A percentile compares a stretch with the other conserved stretches of the same genome.
Evolutionary conservation across 768 basidiomycete genomes (phyloP).

Genomic region (Tulasnella sp.): DNA sequence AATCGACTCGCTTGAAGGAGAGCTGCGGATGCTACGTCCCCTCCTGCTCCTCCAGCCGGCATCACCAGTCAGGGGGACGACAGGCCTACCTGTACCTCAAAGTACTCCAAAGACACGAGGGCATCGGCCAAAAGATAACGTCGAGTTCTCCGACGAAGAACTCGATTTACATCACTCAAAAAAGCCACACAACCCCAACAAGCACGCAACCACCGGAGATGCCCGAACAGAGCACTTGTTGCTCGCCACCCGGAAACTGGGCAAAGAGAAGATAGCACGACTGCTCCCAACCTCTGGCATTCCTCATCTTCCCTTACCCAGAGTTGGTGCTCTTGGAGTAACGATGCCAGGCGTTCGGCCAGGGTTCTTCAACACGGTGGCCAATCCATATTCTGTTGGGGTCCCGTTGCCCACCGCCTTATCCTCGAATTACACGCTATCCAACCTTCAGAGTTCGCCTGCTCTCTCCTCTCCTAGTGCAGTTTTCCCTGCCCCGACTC

Average conservation of each 20-base stretch:
- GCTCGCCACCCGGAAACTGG: slow-evolving; percentile 29
- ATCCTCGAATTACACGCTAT: not conserved
- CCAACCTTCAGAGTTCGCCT: not conserved
- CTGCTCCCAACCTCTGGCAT: slow-evolving; percentile 14
- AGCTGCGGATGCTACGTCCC: slow-evolving; percentile 62
- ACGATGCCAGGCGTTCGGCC: not conserved
- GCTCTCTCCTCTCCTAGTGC: not conserved
- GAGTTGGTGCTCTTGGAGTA: not conserved
- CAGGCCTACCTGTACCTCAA: not conserved
- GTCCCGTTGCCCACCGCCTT: not conserved
- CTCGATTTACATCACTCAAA: slow-evolving; percentile 21
- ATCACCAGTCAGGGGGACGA: not conserved
- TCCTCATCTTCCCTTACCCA: not conserved
- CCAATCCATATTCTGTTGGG: not conserved
- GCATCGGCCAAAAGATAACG: not conserved
- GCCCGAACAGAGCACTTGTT: slow-evolving; percentile 31
- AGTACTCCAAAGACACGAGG: not conserved
- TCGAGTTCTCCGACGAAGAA: slow-evolving; percentile 24
- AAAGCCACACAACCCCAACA: slow-evolving; percentile 16
- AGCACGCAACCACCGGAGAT: slow-evolving; percentile 26
- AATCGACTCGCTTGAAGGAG: slow-evolving; percentile 55
- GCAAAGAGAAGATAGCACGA: slow-evolving; percentile 21
- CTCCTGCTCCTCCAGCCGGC: slow-evolving; percentile 63
- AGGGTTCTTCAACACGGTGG: not conserved
- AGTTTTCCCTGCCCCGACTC: not conserved